Evolutionary conservation across 2,329 filamentous ascomycete species (phyloP).

Genomic region (Fusarium verticillioides): DNA sequence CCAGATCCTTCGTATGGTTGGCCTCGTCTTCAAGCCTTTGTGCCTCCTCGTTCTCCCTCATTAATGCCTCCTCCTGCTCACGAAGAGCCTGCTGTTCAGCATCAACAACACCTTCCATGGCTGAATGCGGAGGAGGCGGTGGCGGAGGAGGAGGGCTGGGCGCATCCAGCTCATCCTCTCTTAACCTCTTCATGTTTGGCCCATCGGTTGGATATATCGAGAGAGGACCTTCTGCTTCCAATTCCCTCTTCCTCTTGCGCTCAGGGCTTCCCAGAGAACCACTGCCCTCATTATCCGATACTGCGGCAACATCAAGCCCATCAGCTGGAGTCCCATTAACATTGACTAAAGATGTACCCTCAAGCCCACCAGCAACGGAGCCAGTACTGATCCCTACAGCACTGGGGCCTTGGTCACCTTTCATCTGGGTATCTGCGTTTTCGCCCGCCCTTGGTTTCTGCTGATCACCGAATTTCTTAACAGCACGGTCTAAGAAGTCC

Average conservation of each 20-base stretch:
- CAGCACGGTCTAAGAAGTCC: constrained; percentile 87
- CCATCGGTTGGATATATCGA: constrained; percentile 64
- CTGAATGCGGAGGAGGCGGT: constrained; percentile 58
- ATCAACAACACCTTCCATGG: constrained; percentile 50
- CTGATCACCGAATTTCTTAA: constrained; percentile 76
- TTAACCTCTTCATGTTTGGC: constrained; percentile 65
- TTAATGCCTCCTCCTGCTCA: constrained; percentile 62
- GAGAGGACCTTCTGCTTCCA: constrained; percentile 52
- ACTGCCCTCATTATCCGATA: constrained; percentile 58
- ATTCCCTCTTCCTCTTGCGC: constrained; percentile 73
- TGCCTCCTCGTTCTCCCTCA: constrained; percentile 66
- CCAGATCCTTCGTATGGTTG: constrained; percentile 45
- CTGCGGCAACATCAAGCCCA: constrained; percentile 50
- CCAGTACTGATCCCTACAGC: constrained; percentile 10
- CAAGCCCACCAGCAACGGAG: constrained; percentile 25
- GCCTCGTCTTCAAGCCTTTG: constrained; percentile 63
- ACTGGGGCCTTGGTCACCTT: constrained; percentile 15
- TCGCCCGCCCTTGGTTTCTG: constrained; percentile 71
- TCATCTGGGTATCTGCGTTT: constrained; percentile 43
- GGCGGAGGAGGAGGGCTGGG: constrained; percentile 59
- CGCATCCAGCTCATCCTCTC: constrained; percentile 57
- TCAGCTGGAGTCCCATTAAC: constrained; percentile 36
- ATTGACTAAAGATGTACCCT: constrained; percentile 35
- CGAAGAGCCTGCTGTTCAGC: constrained; percentile 59
- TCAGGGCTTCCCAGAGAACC: constrained; percentile 61